Percentiles rank a stretch among this genome's conserved stretches.
Evolutionary conservation across 2,329 filamentous ascomycete genomes (phyloP).

Genomic region (Apiospora saccharicola): DNA sequence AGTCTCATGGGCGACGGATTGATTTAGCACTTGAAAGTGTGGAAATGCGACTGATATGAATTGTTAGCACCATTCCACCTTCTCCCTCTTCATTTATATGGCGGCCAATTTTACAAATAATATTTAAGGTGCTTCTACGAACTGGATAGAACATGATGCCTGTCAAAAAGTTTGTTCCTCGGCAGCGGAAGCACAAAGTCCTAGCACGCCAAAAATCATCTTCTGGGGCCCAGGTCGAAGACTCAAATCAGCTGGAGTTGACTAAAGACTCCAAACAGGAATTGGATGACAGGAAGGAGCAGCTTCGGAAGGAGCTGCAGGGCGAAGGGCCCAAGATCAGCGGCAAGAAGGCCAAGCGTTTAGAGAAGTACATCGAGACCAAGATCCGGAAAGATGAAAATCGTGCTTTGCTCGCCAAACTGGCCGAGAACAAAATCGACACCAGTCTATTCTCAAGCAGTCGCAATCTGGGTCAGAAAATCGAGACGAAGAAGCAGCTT

Average conservation of each 20-base stretch:
- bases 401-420: slow-evolving; percentile 80
- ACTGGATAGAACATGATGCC: slow-evolving; percentile 43
- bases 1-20: slow-evolving; percentile 6
- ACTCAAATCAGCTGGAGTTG: slow-evolving; percentile 65
- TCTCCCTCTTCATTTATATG: slow-evolving; percentile 26
- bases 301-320: slow-evolving; percentile 61
- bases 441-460: slow-evolving; percentile 82
- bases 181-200: slow-evolving; percentile 73
- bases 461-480: slow-evolving; percentile 75
- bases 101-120: not conserved
- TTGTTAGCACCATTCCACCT: slow-evolving; percentile 26
- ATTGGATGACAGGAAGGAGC: slow-evolving; percentile 61
- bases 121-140: slow-evolving; percentile 18
- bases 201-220: slow-evolving; percentile 61
- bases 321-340: slow-evolving; percentile 62
- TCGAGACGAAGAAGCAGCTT: slow-evolving; percentile 75
- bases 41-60: not conserved
- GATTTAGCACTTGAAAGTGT: not conserved
- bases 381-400: slow-evolving; percentile 97
- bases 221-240: slow-evolving; percentile 45
- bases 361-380: slow-evolving; percentile 79
- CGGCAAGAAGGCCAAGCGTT: slow-evolving; percentile 70
- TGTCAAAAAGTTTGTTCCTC: slow-evolving; percentile 66
- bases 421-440: slow-evolving; percentile 81
- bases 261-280: slow-evolving; percentile 55